A percentile compares a stretch with the other conserved stretches of the same genome.
These are phyloP conservation scores for Cordyceps cicadae DNA, from an alignment of 2,329 filamentous ascomycete species.

Conservation along the genomic window DNA sequence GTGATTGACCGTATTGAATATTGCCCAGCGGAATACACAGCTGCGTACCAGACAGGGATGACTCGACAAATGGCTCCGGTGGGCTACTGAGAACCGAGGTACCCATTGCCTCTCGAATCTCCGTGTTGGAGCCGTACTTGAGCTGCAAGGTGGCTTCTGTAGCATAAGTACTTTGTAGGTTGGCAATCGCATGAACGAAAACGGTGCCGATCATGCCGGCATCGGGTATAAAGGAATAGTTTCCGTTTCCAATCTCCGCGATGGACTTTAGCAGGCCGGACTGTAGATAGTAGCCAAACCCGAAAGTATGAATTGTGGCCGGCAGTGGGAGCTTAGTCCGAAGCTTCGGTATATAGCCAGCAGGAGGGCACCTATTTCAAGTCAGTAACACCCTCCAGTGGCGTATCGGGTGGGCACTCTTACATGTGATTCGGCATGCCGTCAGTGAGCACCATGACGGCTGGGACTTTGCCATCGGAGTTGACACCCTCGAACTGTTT, in stretches of 20 bases:
- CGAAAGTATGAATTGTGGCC: constrained; percentile 33
- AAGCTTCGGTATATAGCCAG: constrained; percentile 49
- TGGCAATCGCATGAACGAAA: constrained; percentile 54
- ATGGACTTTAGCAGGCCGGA: constrained; percentile 51
- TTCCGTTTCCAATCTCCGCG: constrained; percentile 47
- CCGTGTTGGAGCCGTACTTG: constrained; percentile 27
- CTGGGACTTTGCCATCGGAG: constrained; percentile 33
- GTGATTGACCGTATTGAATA: constrained; percentile 53
- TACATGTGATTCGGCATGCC: constrained; percentile 47
- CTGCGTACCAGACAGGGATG: constrained; percentile 14
- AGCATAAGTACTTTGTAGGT: constrained; percentile 51
- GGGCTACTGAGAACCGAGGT: constrained; percentile 28
- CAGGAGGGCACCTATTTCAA: constrained; percentile 31
- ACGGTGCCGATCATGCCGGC: constrained; percentile 56
- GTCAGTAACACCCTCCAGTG: not conserved
- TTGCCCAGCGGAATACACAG: constrained; percentile 39
- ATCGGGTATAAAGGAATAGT: constrained; percentile 54
- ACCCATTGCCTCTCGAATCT: constrained; percentile 32
- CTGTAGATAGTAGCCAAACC: constrained; percentile 26
- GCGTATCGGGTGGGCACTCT: constrained; percentile 12
- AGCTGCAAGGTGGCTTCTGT: constrained; percentile 37
- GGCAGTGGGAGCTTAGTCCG: constrained; percentile 31
- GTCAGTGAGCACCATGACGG: constrained; percentile 47
- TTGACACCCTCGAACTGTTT: constrained; percentile 33
- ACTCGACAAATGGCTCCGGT: constrained; percentile 14